Conservation (phyloP, 2,329 filamentous ascomycete species). For the Didymella keratinophila region DNA sequence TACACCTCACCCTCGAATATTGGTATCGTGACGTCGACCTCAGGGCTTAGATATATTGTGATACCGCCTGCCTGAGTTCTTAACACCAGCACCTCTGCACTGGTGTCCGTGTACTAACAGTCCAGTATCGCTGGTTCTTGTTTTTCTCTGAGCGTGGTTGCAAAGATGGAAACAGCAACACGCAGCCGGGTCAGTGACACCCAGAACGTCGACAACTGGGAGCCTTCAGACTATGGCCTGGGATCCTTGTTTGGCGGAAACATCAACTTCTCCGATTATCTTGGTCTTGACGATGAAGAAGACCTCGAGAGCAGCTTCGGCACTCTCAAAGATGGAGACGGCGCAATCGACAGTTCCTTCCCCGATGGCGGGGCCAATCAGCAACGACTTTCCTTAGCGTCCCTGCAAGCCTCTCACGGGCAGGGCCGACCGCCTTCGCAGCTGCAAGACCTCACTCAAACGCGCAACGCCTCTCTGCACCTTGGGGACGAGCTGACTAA, state of each 20-base stretch:
- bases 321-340: background rate
- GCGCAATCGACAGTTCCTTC: slow-evolving; percentile 1
- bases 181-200: background rate
- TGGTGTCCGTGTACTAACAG: background rate
- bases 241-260: background rate
- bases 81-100: background rate
- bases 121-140: background rate
- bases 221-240: background rate
- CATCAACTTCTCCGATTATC: background rate
- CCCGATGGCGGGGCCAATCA: slow-evolving; percentile 13
- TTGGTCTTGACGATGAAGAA: background rate
- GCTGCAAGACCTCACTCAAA: slow-evolving; percentile 10
- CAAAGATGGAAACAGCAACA: background rate
- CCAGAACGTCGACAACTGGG: background rate
- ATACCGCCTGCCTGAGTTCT: background rate
- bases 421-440: slow-evolving; percentile 10
- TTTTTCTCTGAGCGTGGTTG: background rate
- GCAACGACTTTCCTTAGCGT: slow-evolving; percentile 17
- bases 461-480: slow-evolving; percentile 6
- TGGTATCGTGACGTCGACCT: background rate
- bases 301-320: background rate
- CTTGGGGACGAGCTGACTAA: background rate
- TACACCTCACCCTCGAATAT: background rate
- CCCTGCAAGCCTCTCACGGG: slow-evolving; percentile 25
- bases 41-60: background rate